These are phyloP conservation scores for Naematelia aurantialba DNA, from an alignment of 768 basidiomycete genomes.

Conservation along the genomic window DNA sequence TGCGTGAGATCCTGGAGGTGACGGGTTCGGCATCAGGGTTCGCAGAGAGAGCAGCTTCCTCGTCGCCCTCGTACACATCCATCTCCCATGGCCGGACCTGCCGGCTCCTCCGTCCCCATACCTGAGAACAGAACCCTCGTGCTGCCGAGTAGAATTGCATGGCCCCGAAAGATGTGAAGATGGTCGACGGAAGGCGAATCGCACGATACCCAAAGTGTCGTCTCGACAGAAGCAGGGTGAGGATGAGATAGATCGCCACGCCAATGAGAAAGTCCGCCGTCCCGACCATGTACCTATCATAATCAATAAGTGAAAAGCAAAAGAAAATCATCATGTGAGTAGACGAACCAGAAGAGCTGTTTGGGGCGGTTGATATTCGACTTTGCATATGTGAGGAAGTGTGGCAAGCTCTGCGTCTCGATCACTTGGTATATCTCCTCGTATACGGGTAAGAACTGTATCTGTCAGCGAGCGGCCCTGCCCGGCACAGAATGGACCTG, in stretches of 20 bases:
- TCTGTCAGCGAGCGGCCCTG: background rate
- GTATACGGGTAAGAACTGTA: constrained; percentile 39
- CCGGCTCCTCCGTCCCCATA: constrained; percentile 34
- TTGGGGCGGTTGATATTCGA: constrained; percentile 42
- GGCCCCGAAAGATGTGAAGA: constrained; percentile 37
- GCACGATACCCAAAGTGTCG: constrained; percentile 29
- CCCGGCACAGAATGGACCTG: background rate
- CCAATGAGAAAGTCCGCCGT: constrained; percentile 29
- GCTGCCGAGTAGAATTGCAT: constrained; percentile 41
- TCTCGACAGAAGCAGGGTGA: constrained; percentile 28
- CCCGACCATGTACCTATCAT: constrained; percentile 40
- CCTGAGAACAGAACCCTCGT: constrained; percentile 43
- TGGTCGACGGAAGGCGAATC: constrained; percentile 28
- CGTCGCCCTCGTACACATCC: constrained; percentile 32
- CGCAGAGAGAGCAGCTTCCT: constrained; percentile 7
- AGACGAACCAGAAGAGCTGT: constrained; percentile 46
- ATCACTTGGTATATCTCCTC: constrained; percentile 42
- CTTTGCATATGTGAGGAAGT: constrained; percentile 35
- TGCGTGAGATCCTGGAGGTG: background rate
- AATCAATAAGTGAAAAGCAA: background rate
- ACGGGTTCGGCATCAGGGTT: background rate
- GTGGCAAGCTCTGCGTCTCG: constrained; percentile 39
- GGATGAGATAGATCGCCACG: constrained; percentile 26
- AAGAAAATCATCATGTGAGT: constrained; percentile 5
- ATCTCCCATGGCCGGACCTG: constrained; percentile 46